Percentiles rank a stretch among this genome's conserved stretches.
Evolutionary conservation across 768 basidiomycete genomes (phyloP).

Genomic region (Imleria badia): DNA sequence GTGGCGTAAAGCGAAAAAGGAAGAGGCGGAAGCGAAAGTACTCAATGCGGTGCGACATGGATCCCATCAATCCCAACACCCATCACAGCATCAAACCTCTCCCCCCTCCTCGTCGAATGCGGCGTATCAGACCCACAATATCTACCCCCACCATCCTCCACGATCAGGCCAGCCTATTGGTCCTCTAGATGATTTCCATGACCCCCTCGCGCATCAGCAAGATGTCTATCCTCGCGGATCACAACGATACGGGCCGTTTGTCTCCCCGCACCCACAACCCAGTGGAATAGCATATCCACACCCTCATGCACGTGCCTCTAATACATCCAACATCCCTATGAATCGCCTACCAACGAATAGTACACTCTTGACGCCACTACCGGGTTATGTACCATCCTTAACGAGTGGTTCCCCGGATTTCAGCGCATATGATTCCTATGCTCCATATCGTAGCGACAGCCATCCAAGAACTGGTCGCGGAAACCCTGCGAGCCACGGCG

Average conservation of each 20-base stretch:
- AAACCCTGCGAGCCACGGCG: slow-evolving; percentile 22
- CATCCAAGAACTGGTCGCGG: slow-evolving; percentile 44
- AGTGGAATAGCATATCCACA: slow-evolving; percentile 18
- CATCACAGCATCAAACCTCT: slow-evolving; percentile 22
- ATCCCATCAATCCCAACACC: slow-evolving; percentile 19
- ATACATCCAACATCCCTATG: slow-evolving; percentile 19
- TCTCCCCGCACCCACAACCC: slow-evolving; percentile 19
- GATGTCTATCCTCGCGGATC: slow-evolving; percentile 25
- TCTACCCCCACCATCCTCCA: slow-evolving; percentile 28
- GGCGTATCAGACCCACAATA: slow-evolving; percentile 19
- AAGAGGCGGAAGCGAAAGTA: slow-evolving; percentile 39
- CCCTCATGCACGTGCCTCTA: slow-evolving; percentile 26
- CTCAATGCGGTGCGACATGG: slow-evolving; percentile 15
- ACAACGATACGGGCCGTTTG: slow-evolving; percentile 27
- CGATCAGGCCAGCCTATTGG: slow-evolving; percentile 12
- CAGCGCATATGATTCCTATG: slow-evolving; percentile 29
- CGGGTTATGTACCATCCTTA: slow-evolving; percentile 52
- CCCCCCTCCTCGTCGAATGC: slow-evolving; percentile 28
- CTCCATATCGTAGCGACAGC: slow-evolving; percentile 39
- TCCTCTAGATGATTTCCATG: slow-evolving; percentile 22
- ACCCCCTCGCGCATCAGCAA: slow-evolving; percentile 13
- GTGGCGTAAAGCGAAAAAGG: slow-evolving; percentile 94
- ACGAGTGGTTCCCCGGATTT: slow-evolving; percentile 19
- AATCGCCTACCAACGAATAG: slow-evolving; percentile 59
- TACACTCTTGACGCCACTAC: slow-evolving; percentile 70